Conservation (phyloP, 1,284 basidiomycete genomes). For the Cystobasidium slooffiae region DNA sequence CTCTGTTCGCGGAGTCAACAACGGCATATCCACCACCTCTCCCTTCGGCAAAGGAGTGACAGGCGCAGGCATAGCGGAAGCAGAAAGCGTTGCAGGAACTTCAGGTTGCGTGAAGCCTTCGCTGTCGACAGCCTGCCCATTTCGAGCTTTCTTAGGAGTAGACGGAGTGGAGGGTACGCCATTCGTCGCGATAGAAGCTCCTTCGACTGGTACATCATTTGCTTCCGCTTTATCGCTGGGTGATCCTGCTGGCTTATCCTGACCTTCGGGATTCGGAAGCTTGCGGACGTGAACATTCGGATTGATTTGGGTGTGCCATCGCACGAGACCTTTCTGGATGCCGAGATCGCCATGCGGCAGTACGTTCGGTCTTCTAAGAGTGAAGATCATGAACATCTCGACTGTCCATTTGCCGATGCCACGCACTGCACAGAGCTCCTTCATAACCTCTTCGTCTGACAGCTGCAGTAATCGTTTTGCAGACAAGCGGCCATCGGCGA, state of each 20-base stretch:
- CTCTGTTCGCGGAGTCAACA: slow-evolving; percentile 37
- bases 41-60: background rate
- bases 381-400: slow-evolving; percentile 84
- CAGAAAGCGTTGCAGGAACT: slow-evolving; percentile 9
- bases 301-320: slow-evolving; percentile 64
- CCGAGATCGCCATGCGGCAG: slow-evolving; percentile 73
- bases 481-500: slow-evolving; percentile 75
- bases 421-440: slow-evolving; percentile 71
- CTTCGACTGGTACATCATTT: background rate
- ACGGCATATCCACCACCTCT: slow-evolving; percentile 9
- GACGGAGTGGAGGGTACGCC: background rate
- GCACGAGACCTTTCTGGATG: slow-evolving; percentile 74
- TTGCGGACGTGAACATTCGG: slow-evolving; percentile 38
- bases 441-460: slow-evolving; percentile 72
- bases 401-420: slow-evolving; percentile 48
- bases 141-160: background rate
- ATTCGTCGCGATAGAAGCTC: background rate
- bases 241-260: background rate
- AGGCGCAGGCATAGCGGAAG: slow-evolving; percentile 15
- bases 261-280: slow-evolving; percentile 26
- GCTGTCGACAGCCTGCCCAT: background rate
- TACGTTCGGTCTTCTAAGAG: slow-evolving; percentile 77
- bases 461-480: slow-evolving; percentile 71
- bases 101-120: slow-evolving; percentile 1
- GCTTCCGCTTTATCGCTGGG: too few relatives aligned